These are phyloP conservation scores for Aspergillus texensis DNA, from an alignment of 2,329 filamentous ascomycete genomes.

Conservation along the genomic window DNA sequence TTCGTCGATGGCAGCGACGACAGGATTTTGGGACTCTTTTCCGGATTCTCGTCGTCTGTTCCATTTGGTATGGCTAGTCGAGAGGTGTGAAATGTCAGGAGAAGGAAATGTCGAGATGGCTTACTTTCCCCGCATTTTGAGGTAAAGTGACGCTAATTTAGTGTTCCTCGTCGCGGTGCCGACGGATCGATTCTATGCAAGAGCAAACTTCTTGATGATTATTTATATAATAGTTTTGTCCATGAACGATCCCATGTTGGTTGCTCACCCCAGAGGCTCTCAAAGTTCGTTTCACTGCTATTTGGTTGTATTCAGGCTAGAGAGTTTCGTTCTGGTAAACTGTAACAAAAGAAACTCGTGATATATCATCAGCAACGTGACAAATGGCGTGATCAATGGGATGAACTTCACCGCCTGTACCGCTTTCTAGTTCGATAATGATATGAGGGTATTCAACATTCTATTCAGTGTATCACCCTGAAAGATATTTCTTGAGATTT, in stretches of 20 bases:
- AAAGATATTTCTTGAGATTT: no score
- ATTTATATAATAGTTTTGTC: no score
- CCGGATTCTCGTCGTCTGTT: constrained; percentile 14
- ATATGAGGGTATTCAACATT: no score
- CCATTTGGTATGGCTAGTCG: not conserved
- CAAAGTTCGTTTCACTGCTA: no score
- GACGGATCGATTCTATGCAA: not conserved
- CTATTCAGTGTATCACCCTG: no score
- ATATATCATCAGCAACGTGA: not conserved
- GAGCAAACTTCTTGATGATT: not conserved
- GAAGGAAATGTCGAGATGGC: not conserved
- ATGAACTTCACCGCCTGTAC: no score
- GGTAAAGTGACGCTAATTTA: not conserved
- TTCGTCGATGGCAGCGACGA: constrained; percentile 27
- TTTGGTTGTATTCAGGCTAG: no score
- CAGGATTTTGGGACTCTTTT: constrained; percentile 29
- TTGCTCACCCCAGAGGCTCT: no score
- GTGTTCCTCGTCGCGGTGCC: not conserved
- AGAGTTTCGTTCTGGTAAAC: no score
- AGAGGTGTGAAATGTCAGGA: not conserved
- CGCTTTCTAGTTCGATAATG: no score
- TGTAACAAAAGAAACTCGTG: no score
- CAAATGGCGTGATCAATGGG: not conserved
- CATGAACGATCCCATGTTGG: no score
- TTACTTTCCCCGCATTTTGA: not conserved